Evolutionary conservation across 2,329 filamentous ascomycete genomes (phyloP).

Genomic region (Ascochyta pisi): DNA sequence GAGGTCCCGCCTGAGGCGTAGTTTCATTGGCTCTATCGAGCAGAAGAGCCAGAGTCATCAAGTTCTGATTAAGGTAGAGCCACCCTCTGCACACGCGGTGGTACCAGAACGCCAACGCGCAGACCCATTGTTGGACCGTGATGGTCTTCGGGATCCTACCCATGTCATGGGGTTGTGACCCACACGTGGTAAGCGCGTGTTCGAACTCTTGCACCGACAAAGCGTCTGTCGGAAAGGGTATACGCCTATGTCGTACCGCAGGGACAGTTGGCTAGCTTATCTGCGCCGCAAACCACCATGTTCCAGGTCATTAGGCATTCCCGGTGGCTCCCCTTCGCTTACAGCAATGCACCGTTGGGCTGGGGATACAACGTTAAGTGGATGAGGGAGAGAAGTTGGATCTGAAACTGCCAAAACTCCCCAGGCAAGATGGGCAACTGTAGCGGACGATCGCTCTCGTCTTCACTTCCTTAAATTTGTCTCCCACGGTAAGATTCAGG

Average conservation of each 20-base stretch:
- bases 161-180: conserved; percentile 13
- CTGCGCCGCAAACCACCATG: conserved; percentile 11
- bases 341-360: conserved; percentile 2
- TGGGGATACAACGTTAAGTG: conserved; percentile 1
- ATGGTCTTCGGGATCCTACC: conserved; percentile 13
- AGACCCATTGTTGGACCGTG: conserved; percentile 11
- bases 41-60: conserved; percentile 21
- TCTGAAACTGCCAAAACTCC: conserved; percentile 5
- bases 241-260: conserved; percentile 17
- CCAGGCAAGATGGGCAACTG: conserved; percentile 8
- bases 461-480: neutral
- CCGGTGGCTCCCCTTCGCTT: conserved; percentile 8
- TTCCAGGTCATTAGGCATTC: conserved; percentile 13
- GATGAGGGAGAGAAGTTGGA: neutral
- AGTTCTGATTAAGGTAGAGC: conserved; percentile 10
- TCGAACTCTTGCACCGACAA: conserved; percentile 14
- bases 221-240: conserved; percentile 16
- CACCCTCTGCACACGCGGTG: conserved; percentile 12
- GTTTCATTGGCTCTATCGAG: conserved; percentile 39
- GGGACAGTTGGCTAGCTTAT: conserved; percentile 14
- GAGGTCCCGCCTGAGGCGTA: conserved; percentile 21
- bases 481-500: conserved; percentile 1
- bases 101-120: conserved; percentile 13
- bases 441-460: conserved; percentile 1
- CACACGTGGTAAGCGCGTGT: conserved; percentile 22